Conservation (phyloP, 176 grass and related monocot genomes). For the Triticum urartu region DNA sequence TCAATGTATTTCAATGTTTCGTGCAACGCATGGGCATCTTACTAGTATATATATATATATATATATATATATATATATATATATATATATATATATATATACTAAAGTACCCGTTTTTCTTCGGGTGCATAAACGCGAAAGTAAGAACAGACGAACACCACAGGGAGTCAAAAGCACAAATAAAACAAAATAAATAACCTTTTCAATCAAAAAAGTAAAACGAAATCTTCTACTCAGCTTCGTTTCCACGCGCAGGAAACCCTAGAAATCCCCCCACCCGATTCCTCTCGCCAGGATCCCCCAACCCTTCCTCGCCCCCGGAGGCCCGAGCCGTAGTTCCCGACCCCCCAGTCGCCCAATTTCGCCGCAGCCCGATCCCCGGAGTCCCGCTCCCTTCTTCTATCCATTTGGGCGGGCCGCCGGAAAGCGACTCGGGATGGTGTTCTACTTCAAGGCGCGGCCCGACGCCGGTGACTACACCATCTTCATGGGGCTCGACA, state of each 20-base stretch:
- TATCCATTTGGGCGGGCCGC: constrained; percentile 34
- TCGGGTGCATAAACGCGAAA: too few species aligned
- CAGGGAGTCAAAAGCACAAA: background rate
- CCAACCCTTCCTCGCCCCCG: background rate
- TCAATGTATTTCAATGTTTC: too few species aligned
- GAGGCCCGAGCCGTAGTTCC: background rate
- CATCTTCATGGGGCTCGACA: constrained; percentile 97
- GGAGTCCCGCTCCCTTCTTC: constrained; percentile 21
- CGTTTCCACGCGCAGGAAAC: constrained; percentile 44
- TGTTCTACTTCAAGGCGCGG: constrained; percentile 96
- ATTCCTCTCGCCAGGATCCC: background rate
- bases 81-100: too few species aligned
- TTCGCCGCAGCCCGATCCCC: constrained; percentile 18
- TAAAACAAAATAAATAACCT: background rate
- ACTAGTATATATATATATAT: too few species aligned
- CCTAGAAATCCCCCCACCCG: constrained; percentile 21
- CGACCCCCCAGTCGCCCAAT: background rate
- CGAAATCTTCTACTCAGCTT: constrained; percentile 17
- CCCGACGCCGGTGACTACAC: constrained; percentile 88
- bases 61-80: too few species aligned
- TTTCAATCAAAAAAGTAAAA: background rate
- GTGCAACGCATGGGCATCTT: too few species aligned
- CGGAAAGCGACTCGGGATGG: constrained; percentile 44
- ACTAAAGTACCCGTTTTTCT: too few species aligned
- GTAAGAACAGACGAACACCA: background rate